Conservation (phyloP, 2,329 filamentous ascomycete species). For the Arthrobotrys megalospora region DNA sequence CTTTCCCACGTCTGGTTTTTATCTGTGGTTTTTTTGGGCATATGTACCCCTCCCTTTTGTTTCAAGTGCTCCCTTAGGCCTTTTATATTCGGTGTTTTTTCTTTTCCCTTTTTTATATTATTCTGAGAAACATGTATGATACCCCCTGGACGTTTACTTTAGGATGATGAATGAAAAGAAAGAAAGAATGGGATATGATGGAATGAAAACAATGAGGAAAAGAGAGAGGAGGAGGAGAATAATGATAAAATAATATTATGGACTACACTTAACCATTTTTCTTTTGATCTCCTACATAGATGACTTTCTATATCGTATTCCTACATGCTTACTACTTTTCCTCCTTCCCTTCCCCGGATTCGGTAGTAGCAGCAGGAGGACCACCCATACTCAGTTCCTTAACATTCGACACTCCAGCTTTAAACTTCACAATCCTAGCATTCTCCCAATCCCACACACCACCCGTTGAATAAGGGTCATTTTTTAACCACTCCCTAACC, state of each 20-base stretch:
- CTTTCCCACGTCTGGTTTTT: not conserved
- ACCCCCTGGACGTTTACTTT: conserved; percentile 55
- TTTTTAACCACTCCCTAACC: conserved; percentile 44
- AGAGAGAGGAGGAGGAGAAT: conserved; percentile 12
- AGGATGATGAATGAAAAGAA: conserved; percentile 28
- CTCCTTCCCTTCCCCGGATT: not conserved
- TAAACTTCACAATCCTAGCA: conserved; percentile 53
- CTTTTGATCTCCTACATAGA: not conserved
- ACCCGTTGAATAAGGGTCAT: conserved; percentile 50
- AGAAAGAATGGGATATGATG: conserved; percentile 25
- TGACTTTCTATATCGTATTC: not conserved
- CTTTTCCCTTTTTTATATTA: conserved; percentile 1
- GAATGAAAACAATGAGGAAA: conserved; percentile 13
- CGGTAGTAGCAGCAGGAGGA: not conserved
- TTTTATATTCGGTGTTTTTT: conserved; percentile 39
- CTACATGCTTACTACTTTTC: not conserved
- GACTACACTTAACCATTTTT: conserved; percentile 10
- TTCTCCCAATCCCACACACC: conserved; percentile 60
- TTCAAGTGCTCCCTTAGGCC: conserved; percentile 64
- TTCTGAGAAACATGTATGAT: conserved; percentile 55
- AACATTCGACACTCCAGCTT: conserved; percentile 44
- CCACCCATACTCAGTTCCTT: conserved; percentile 36
- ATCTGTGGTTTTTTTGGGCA: conserved; percentile 28
- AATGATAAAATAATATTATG: conserved; percentile 10
- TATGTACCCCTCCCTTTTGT: conserved; percentile 62